Percentiles rank a stretch among this genome's conserved stretches.
phyloP scores from a whole-genome alignment of 805 yeast species.

The Scheffersomyces amazonensis region DNA sequence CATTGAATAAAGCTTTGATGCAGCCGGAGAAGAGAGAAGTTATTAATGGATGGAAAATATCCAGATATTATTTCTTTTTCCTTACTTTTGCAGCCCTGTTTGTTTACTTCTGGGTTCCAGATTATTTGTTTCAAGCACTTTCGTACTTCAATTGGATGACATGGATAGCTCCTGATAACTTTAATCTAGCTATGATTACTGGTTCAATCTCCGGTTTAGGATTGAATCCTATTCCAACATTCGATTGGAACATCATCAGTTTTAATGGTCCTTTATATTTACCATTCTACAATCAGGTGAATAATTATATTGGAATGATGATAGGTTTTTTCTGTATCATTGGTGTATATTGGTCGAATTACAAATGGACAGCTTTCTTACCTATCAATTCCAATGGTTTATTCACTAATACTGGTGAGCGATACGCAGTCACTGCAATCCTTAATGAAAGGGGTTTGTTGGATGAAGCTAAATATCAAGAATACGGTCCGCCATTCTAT shows the following conservation, averaged over 20 bases:
- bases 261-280: constrained; percentile 30
- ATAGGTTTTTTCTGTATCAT: constrained; percentile 16
- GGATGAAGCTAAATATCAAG: constrained; percentile 17
- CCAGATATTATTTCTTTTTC: constrained; percentile 23
- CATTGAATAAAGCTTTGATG: constrained; percentile 28
- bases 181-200: constrained; percentile 47
- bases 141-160: constrained; percentile 53
- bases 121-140: constrained; percentile 39
- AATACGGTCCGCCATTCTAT: constrained; percentile 29
- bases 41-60: constrained; percentile 29
- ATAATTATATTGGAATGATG: constrained; percentile 16
- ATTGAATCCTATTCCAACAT: constrained; percentile 50
- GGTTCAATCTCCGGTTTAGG: constrained; percentile 52
- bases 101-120: constrained; percentile 46
- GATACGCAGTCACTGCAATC: constrained; percentile 42
- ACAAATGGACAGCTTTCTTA: constrained; percentile 22
- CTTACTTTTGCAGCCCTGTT: constrained; percentile 26
- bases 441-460: constrained; percentile 32
- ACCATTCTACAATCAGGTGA: constrained; percentile 37
- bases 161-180: constrained; percentile 54
- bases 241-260: constrained; percentile 51
- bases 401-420: constrained; percentile 46
- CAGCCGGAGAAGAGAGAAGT: constrained; percentile 22
- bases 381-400: constrained; percentile 43
- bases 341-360: constrained; percentile 21